Conservation (phyloP, 2,329 filamentous ascomycete genomes). For the Chlorencoelia australis region DNA sequence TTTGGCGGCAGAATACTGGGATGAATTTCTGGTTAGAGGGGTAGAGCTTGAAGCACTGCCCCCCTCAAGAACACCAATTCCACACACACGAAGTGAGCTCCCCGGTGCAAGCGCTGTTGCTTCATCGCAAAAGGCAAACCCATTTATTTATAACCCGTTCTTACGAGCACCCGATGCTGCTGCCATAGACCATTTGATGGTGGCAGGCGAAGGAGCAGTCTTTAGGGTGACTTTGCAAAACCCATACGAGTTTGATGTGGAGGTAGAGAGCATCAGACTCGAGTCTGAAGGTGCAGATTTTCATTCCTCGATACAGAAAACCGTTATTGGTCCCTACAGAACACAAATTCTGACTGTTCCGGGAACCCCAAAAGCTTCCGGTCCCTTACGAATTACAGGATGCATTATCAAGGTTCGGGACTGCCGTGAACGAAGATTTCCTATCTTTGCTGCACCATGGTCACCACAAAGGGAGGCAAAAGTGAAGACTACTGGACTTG, state of each 20-base stretch:
- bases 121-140: conserved; percentile 46
- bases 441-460: conserved; percentile 73
- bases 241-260: conserved; percentile 84
- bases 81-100: conserved; percentile 47
- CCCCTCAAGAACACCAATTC: conserved; percentile 50
- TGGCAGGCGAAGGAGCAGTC: conserved; percentile 66
- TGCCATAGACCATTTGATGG: conserved; percentile 55
- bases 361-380: conserved; percentile 57
- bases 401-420: conserved; percentile 71
- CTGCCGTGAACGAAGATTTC: conserved; percentile 74
- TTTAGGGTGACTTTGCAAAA: conserved; percentile 87
- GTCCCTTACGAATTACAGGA: conserved; percentile 63
- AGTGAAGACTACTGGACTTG: conserved; percentile 64
- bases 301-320: conserved; percentile 51
- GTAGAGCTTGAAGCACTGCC: conserved; percentile 59
- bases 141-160: conserved; percentile 95
- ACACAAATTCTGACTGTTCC: conserved; percentile 67
- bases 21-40: conserved; percentile 81
- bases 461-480: conserved; percentile 58
- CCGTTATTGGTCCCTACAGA: conserved; percentile 68
- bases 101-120: conserved; percentile 31
- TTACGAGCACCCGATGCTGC: conserved; percentile 55
- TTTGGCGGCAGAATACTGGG: conserved; percentile 84
- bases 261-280: conserved; percentile 72
- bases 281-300: conserved; percentile 67